Evolutionary conservation across 2,329 filamentous ascomycete genomes (phyloP).

Genomic region (Tolypocladium nubicola): DNA sequence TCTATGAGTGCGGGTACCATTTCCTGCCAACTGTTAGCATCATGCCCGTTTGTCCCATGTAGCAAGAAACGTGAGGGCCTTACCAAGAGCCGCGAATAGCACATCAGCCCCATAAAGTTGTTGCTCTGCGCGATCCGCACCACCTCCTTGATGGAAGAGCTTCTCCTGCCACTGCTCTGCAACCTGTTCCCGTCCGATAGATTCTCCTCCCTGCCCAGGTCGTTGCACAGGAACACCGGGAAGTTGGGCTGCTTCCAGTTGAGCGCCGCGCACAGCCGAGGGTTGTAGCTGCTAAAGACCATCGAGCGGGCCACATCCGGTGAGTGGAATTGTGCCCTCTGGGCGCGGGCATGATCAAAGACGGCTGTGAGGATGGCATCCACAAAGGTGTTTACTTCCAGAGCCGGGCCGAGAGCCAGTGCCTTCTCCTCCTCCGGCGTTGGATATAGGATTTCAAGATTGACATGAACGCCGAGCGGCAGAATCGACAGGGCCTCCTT

Average conservation of each 20-base stretch:
- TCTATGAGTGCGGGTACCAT: slow-evolving; percentile 88
- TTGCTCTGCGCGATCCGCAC: slow-evolving; percentile 89
- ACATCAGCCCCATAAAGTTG: slow-evolving; percentile 96
- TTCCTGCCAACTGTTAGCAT: slow-evolving; percentile 44
- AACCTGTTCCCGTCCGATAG: slow-evolving; percentile 25
- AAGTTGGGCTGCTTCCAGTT: slow-evolving; percentile 99
- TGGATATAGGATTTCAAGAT: slow-evolving; percentile 87
- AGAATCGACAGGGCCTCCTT: slow-evolving; percentile 65
- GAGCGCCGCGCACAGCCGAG: slow-evolving; percentile 79
- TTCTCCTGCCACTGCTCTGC: slow-evolving; percentile 55
- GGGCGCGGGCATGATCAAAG: slow-evolving; percentile 76
- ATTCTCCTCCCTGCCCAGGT: slow-evolving; percentile 57
- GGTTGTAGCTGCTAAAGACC: slow-evolving; percentile 89
- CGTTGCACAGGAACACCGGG: slow-evolving; percentile 90
- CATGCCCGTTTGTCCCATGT: too few relatives aligned
- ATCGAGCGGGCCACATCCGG: slow-evolving; percentile 71
- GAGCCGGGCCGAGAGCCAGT: slow-evolving; percentile 60
- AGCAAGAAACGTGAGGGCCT: slow-evolving; percentile 20
- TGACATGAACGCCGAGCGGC: slow-evolving; percentile 72
- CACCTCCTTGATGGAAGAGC: slow-evolving; percentile 86
- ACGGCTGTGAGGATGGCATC: slow-evolving; percentile 77
- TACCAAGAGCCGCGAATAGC: slow-evolving; percentile 77
- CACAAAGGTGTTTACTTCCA: slow-evolving; percentile 77
- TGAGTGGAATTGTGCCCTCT: slow-evolving; percentile 51
- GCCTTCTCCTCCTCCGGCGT: slow-evolving; percentile 60